Evolutionary conservation across 2,329 filamentous ascomycete genomes (phyloP), one percentile per base, ranked within the genome.

Genomic region (Coniochaeta sp.): DNA sequence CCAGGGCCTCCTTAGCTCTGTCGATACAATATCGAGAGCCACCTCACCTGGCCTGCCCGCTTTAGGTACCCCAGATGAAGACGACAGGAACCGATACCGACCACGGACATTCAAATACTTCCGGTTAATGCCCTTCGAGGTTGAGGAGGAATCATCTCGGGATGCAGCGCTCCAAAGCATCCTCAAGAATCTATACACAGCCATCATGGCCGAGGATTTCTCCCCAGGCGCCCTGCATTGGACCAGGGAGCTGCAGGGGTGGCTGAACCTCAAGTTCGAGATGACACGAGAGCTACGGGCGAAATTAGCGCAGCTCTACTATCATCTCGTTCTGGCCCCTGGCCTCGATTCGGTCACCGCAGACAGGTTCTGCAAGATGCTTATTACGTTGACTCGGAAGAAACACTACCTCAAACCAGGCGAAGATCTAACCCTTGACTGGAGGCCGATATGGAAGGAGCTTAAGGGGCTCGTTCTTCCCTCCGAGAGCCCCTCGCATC

Each of bases 201-300:
- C 93, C 61, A 82, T 99, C 64, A 89, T 92, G 71, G 89, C 95
- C 3, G 92, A 96, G 65, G 95, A 99, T 74, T 98, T 98, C 74
- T 88, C 89, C 26, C 91, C 93, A 0, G 95, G 95, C 36, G 95
- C 93, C 31, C 81, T 96, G 63, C 93, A 99, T 75, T 99, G 95
- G 95, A 97, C 95, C 17, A 87, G 93, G 66, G 95, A 99, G 82
- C 87, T 99, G 56, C 87, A 93, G 71, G 91, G 89, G 74, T 99
- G 96, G 95, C 81, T 99, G 66, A 90, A 89, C 59, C 86, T 99
- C 74, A 99, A 99, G 80, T 99, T 99, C 72, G 93, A 99, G 76
- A 91, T 96, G 72, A 91, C 91, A 56, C 86, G 90, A 68, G 88
- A 89, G 71, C 87, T 93, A 66, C 84, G 96, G 61, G 87, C 92